A percentile compares a stretch with the other conserved stretches of the same genome.
phyloP scores from a whole-genome alignment of 106 monocot species.

The Apostasia shenzhenica region DNA sequence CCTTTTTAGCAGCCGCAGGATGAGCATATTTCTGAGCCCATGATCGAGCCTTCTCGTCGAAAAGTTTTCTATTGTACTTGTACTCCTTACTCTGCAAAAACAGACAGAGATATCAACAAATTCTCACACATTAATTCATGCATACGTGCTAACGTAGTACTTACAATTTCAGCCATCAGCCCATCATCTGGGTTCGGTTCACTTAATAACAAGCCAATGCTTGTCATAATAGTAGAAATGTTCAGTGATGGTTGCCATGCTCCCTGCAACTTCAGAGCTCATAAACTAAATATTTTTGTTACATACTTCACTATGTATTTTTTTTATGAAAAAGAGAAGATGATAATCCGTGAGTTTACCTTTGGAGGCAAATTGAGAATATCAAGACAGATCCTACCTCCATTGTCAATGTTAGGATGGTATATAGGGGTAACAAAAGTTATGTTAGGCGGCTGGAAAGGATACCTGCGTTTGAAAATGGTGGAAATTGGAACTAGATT shows the following conservation, averaged over 20 bases:
- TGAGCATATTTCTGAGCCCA: conserved; percentile 86
- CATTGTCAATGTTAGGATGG: conserved; percentile 96
- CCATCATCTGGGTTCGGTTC: conserved; percentile 97
- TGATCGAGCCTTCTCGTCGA: conserved; percentile 63
- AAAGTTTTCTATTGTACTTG: conserved; percentile 78
- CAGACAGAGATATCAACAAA: background rate
- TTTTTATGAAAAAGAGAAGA: background rate
- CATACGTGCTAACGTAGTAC: conserved; percentile 5
- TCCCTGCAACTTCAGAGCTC: conserved; percentile 32
- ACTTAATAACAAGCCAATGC: conserved; percentile 73
- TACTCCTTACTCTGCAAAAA: conserved; percentile 85
- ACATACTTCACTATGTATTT: background rate
- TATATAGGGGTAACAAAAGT: conserved; percentile 90
- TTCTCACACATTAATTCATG: background rate
- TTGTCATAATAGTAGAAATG: conserved; percentile 80
- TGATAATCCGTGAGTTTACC: conserved; percentile 24
- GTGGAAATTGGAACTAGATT: background rate
- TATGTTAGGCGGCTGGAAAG: conserved; percentile 89
- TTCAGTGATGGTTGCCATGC: conserved; percentile 90
- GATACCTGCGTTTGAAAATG: conserved; percentile 51
- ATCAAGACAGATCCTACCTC: conserved; percentile 94
- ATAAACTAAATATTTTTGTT: background rate
- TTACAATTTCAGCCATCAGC: conserved; percentile 90
- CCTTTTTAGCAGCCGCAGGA: conserved; percentile 17
- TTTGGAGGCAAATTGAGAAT: conserved; percentile 98